Percentiles rank a stretch among this genome's conserved stretches.
Conservation (phyloP, 1,284 basidiomycete species). For the Cutaneotrichosporon cyanovorans region DNA sequence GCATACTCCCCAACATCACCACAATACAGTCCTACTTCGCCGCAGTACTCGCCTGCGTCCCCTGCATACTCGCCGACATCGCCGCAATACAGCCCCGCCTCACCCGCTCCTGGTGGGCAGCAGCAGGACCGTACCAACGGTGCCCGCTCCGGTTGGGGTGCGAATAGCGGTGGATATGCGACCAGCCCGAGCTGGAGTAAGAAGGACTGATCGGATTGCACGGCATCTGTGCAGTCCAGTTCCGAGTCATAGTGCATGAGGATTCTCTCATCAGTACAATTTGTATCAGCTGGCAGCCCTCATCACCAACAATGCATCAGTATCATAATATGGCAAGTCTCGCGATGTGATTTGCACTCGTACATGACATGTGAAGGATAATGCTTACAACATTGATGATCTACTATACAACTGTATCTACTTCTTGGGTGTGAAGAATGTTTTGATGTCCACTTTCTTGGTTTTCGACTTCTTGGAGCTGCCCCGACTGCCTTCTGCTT, state of each 20-base stretch:
- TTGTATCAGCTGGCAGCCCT: too few species aligned
- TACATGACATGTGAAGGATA: background rate
- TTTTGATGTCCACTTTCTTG: conserved; percentile 55
- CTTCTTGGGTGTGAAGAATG: conserved; percentile 25
- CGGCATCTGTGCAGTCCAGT: too few species aligned
- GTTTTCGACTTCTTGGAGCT: conserved; percentile 21
- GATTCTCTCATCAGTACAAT: too few species aligned
- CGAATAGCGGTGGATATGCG: conserved; percentile 12
- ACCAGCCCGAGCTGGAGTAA: conserved; percentile 20
- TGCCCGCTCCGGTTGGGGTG: conserved; percentile 11
- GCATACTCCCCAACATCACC: conserved; percentile 62
- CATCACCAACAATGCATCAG: too few species aligned
- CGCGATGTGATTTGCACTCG: background rate
- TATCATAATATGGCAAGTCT: too few species aligned
- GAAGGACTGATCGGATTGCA: conserved; percentile 2
- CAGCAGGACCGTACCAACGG: conserved; percentile 4
- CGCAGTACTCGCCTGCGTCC: conserved; percentile 38
- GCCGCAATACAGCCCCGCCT: conserved; percentile 44
- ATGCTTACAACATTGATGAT: background rate
- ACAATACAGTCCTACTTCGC: conserved; percentile 32
- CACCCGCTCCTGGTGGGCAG: conserved; percentile 2
- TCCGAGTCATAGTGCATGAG: too few species aligned
- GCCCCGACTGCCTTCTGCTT: background rate
- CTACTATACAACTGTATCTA: background rate
- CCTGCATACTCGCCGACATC: conserved; percentile 63